Evolutionary conservation across 495 filamentous ascomycete genomes (phyloP), one percentile per base, ranked within the genome.

Genomic region (Tuber magnatum): DNA sequence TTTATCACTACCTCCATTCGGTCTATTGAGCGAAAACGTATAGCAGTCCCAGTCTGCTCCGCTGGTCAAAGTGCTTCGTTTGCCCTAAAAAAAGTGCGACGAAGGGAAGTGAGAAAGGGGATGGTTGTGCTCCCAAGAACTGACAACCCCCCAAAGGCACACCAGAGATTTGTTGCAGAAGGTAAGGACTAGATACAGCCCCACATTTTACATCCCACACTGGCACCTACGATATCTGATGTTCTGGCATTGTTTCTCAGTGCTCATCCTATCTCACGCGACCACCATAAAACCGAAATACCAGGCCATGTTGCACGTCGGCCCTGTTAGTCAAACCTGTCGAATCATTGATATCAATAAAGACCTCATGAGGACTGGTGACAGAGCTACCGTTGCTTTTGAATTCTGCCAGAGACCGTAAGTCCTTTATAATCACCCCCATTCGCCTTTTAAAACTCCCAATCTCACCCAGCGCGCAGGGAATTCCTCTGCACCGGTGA

Each of bases 281-380:
- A 99, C 95, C n/a, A 99, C 95, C 69, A 99, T 99, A 84, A 95
- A 96, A 83, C 93, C 92, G 9, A 94, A 94, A 80, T 99, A 99
- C 82, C 95, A 99, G 84, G 96, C 95, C 8, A 99, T 99, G 95
- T 88, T 99, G 35, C 95, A 99, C 80, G 95, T 99, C 32, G 95
- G 95, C 12, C 92, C 95, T 1, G 92, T 99, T 72, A 93, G 91
- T 74, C 95, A 99, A 84, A 99, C 95, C 0, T 98, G 96, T 78
- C 90, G 93, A 10, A 97, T 99, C 80, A 97, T 99, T 79, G 95
- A 97, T 80, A 96, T 99, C 75, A 95, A 99, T 81, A 91, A 94
- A n/a, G 91, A 92, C 35, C 96, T 93, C 80, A 97, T 99, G 80
- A 88, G 95, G 20, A 97, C 96, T 0, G 95, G 95, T 7, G 95